Conservation (phyloP, 2,329 filamentous ascomycete genomes). For the Chaetomiaceae sp. region DNA sequence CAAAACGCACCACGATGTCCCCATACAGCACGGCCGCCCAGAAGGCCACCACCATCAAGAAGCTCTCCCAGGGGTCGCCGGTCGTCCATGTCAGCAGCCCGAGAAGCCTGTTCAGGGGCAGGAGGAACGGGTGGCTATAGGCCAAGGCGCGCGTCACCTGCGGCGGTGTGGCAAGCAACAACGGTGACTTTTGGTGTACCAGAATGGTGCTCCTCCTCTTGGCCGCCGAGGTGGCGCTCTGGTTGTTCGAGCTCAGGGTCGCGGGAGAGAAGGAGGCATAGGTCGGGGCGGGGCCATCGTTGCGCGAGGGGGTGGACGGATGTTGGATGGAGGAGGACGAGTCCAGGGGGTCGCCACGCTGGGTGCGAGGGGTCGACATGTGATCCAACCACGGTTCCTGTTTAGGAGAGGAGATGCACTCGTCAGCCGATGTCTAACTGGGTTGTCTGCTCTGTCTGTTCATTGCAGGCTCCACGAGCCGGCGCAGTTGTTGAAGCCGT, state of each 20-base stretch:
- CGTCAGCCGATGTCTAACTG: conserved; percentile 14
- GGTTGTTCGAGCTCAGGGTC: conserved; percentile 63
- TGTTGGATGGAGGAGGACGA: conserved; percentile 22
- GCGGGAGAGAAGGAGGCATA: conserved; percentile 86
- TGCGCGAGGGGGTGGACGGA: conserved; percentile 29
- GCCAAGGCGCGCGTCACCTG: conserved; percentile 90
- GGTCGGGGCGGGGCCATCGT: conserved; percentile 56
- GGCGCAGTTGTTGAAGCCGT: neutral
- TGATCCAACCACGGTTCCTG: conserved; percentile 51
- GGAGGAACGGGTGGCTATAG: conserved; percentile 90
- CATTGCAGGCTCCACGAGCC: conserved; percentile 1
- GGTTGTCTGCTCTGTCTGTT: neutral
- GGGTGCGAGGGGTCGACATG: conserved; percentile 43
- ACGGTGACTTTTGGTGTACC: conserved; percentile 92
- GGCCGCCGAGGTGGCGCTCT: conserved; percentile 55
- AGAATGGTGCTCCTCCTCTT: conserved; percentile 86
- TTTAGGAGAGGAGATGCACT: neutral
- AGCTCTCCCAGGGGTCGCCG: conserved; percentile 94
- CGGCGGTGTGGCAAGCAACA: conserved; percentile 88
- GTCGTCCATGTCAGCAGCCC: conserved; percentile 92
- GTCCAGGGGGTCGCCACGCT: conserved; percentile 33
- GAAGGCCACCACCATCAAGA: conserved; percentile 76
- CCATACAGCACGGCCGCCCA: conserved; percentile 87
- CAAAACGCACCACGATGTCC: conserved; percentile 72
- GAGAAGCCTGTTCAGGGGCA: conserved; percentile 79